phyloP scores from a whole-genome alignment of 148 eudicot species.

The Silene conica region DNA sequence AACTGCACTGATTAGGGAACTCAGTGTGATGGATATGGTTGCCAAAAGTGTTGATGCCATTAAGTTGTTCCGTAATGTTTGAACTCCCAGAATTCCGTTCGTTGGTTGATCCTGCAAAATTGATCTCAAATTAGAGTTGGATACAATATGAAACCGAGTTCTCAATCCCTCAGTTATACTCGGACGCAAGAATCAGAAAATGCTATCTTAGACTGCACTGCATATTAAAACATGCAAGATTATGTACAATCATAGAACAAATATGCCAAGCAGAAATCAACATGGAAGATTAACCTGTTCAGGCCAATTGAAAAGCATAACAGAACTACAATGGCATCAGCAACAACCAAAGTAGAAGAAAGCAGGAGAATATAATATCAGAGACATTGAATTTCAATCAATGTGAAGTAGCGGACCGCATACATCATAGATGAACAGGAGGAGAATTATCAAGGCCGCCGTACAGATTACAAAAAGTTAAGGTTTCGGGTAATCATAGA shows the following conservation, averaged over 20 bases:
- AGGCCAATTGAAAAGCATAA: background rate
- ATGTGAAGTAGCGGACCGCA: background rate
- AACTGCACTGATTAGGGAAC: slow-evolving; percentile 63
- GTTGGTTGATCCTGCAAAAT: slow-evolving; percentile 49
- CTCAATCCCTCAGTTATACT: background rate
- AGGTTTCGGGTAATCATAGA: too few species aligned
- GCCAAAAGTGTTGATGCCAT: slow-evolving; percentile 81
- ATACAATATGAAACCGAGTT: background rate
- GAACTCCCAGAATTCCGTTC: slow-evolving; percentile 48
- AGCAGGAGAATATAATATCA: background rate
- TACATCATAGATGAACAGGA: background rate
- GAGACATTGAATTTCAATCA: background rate
- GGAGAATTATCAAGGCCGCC: background rate
- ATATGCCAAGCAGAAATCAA: background rate
- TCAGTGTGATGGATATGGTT: slow-evolving; percentile 61
- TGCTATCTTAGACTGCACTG: background rate
- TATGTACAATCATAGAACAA: background rate
- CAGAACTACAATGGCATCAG: background rate
- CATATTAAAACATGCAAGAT: background rate
- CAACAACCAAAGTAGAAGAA: background rate
- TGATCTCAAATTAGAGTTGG: too few species aligned
- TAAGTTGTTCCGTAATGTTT: slow-evolving; percentile 58
- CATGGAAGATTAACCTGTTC: background rate
- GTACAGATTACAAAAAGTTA: background rate
- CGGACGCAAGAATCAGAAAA: background rate